Evolutionary conservation across 148 eudicot species (phyloP).

Genomic region (Linanthus parryae): DNA sequence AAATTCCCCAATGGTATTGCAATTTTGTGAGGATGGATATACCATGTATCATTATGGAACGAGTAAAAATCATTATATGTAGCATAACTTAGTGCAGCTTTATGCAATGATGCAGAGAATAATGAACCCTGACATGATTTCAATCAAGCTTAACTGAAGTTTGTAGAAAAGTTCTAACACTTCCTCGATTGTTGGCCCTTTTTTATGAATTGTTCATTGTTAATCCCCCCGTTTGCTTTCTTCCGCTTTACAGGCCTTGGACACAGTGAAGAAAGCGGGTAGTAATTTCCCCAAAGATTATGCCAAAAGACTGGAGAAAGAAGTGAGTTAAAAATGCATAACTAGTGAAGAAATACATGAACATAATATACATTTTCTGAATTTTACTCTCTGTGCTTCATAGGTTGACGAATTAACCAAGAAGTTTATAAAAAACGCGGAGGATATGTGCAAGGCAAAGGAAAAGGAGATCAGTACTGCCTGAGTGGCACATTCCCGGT

Average conservation of each 20-base stretch:
- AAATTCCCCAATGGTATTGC: too few species aligned
- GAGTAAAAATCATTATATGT: too few species aligned
- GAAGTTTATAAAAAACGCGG: conserved; percentile 21
- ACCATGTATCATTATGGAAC: too few species aligned
- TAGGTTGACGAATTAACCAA: conserved; percentile 28
- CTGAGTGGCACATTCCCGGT: too few species aligned
- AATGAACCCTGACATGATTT: too few species aligned
- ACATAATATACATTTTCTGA: not conserved
- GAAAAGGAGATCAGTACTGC: conserved; percentile 31
- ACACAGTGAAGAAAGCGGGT: conserved; percentile 65
- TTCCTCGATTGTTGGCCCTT: too few species aligned
- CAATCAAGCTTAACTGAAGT: too few species aligned
- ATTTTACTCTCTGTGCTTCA: not conserved
- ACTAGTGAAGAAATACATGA: not conserved
- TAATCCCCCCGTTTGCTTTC: not conserved
- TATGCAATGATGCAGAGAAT: too few species aligned
- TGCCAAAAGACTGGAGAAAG: conserved; percentile 87
- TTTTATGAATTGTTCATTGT: not conserved
- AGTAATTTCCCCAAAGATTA: conserved; percentile 63
- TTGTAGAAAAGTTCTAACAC: too few species aligned
- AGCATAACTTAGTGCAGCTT: too few species aligned
- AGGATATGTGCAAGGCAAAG: conserved; percentile 29
- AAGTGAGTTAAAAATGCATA: conserved; percentile 38
- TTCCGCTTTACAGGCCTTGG: conserved; percentile 83
- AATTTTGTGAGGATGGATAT: too few species aligned